Percentiles rank a stretch among this genome's conserved stretches.
Evolutionary conservation across 257 asterid genomes (phyloP).

Genomic region (Leonotis leonurus): DNA sequence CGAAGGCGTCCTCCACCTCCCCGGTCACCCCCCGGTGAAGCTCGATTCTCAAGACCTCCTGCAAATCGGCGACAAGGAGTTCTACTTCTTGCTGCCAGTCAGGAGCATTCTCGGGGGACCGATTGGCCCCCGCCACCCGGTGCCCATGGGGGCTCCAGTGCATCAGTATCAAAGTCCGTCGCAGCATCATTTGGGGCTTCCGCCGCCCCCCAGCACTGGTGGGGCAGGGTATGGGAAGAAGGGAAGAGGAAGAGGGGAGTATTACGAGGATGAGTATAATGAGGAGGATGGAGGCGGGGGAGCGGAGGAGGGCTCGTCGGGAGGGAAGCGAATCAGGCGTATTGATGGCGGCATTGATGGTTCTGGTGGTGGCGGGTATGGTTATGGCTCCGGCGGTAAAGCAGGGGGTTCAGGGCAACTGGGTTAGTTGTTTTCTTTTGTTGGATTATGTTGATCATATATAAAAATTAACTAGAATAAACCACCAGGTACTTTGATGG

Average conservation of each 20-base stretch:
- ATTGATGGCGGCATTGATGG: constrained; percentile 51
- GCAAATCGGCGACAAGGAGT: constrained; percentile 92
- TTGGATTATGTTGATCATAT: background rate
- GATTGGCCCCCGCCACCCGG: constrained; percentile 62
- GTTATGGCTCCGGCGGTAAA: constrained; percentile 60
- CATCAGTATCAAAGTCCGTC: constrained; percentile 22
- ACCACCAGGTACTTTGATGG: background rate
- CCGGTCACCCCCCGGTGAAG: constrained; percentile 76
- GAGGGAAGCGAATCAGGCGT: constrained; percentile 48
- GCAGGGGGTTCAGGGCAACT: constrained; percentile 46
- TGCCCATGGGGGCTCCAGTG: constrained; percentile 14
- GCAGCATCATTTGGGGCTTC: constrained; percentile 28
- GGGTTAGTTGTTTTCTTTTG: constrained; percentile 32
- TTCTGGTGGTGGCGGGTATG: constrained; percentile 38
- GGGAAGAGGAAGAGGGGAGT: constrained; percentile 57
- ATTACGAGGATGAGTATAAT: constrained; percentile 50
- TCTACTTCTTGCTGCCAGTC: constrained; percentile 73
- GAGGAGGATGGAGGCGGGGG: constrained; percentile 44
- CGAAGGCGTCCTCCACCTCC: constrained; percentile 90
- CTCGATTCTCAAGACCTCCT: constrained; percentile 93
- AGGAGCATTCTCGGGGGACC: constrained; percentile 91
- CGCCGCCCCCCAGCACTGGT: constrained; percentile 34
- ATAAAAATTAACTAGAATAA: no score
- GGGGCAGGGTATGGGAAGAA: constrained; percentile 54
- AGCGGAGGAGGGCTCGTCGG: constrained; percentile 43